Evolutionary conservation across 2,329 filamentous ascomycete species (phyloP).

Genomic region (Aschersonia sp.): DNA sequence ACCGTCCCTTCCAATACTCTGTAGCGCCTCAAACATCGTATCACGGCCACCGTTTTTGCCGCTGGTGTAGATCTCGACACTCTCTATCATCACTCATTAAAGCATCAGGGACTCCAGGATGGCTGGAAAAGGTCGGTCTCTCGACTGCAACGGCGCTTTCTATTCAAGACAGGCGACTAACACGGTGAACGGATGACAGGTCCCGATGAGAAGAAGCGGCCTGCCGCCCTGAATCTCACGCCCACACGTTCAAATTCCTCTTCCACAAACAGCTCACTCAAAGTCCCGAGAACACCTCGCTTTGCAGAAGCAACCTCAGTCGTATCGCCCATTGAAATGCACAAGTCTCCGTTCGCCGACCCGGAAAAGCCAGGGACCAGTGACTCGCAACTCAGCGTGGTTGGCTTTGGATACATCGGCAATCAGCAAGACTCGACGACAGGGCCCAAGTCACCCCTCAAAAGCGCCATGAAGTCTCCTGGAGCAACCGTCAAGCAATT

Average conservation of each 20-base stretch:
- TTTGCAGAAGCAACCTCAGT: constrained; percentile 72
- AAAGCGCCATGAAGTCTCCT: constrained; percentile 80
- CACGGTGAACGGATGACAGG: constrained; percentile 8
- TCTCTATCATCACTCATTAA: neutral
- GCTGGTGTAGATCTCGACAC: no score
- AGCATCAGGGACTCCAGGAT: constrained; percentile 8
- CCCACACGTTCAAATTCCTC: constrained; percentile 34
- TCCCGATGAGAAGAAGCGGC: constrained; percentile 40
- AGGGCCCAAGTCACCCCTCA: constrained; percentile 64
- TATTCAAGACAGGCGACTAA: constrained; percentile 6
- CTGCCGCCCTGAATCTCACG: constrained; percentile 38
- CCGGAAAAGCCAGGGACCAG: constrained; percentile 37
- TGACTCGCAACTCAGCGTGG: constrained; percentile 59
- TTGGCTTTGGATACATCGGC: constrained; percentile 85
- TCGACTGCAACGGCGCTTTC: neutral
- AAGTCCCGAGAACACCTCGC: constrained; percentile 58
- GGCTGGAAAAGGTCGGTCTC: constrained; percentile 24
- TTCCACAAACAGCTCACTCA: constrained; percentile 41
- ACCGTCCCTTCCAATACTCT: neutral
- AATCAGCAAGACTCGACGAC: constrained; percentile 42
- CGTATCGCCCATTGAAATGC: constrained; percentile 55
- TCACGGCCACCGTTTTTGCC: no score
- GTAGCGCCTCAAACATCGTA: neutral
- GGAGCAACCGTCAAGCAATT: constrained; percentile 63
- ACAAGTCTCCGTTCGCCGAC: constrained; percentile 43